Percentiles rank a stretch among this genome's conserved stretches.
Conservation (phyloP, 2,329 filamentous ascomycete species). For the Claviceps arundinis region DNA sequence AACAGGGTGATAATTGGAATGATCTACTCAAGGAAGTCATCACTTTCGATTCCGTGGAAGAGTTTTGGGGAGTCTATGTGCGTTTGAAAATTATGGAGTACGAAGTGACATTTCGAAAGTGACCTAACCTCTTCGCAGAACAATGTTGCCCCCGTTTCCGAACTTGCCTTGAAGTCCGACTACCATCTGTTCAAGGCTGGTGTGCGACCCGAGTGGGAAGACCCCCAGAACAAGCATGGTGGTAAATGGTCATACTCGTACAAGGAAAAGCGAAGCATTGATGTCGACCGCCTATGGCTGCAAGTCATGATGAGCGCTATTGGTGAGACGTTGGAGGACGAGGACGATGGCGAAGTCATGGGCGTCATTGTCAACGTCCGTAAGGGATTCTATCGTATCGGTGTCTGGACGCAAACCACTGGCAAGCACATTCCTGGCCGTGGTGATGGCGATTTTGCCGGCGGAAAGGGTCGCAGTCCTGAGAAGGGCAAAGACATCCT, state of each 20-base stretch:
- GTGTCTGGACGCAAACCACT: conserved; percentile 91
- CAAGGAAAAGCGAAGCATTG: conserved; percentile 85
- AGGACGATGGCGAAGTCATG: conserved; percentile 95
- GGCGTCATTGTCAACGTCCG: conserved; percentile 98
- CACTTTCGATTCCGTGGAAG: conserved; percentile 95
- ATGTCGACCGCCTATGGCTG: conserved; percentile 92
- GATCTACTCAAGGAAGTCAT: conserved; percentile 97
- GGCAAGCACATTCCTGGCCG: conserved; percentile 71
- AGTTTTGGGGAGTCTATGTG: conserved; percentile 99
- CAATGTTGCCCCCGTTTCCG: conserved; percentile 93
- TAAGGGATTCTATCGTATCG: conserved; percentile 95
- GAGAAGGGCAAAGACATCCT: conserved; percentile 82
- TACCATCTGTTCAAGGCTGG: conserved; percentile 99
- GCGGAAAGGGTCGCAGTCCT: conserved; percentile 60
- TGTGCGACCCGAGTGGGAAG: conserved; percentile 96
- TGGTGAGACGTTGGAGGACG: conserved; percentile 91
- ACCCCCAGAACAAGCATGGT: conserved; percentile 95
- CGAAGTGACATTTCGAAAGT: not conserved
- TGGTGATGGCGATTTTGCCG: conserved; percentile 57
- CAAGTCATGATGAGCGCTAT: conserved; percentile 95
- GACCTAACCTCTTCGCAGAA: conserved; percentile 46
- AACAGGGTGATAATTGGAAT: conserved; percentile 95
- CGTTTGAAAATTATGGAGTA: conserved; percentile 23
- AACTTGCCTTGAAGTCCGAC: conserved; percentile 93
- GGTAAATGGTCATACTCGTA: conserved; percentile 98